These are phyloP conservation scores for Eucalyptus viminalis DNA, from an alignment of 345 rosid species.

Conservation along the genomic window DNA sequence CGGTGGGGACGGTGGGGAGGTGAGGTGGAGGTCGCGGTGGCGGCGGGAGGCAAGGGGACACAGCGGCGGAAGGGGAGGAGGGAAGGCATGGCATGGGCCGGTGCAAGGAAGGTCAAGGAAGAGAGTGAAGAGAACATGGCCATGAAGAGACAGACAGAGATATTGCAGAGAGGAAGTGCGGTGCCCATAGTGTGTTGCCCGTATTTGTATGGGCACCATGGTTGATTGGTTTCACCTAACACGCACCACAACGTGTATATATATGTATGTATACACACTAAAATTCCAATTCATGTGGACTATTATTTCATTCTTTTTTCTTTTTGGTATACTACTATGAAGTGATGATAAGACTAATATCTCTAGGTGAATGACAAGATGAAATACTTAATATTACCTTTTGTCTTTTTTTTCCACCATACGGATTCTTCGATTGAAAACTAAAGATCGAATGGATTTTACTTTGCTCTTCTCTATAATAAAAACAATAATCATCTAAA, in stretches of 20 bases:
- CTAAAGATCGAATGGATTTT: not conserved
- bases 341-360: not conserved
- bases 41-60: not conserved
- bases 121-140: not conserved
- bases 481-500: not conserved
- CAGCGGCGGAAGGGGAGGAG: not conserved
- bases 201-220: not conserved
- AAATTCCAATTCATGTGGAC: too few species aligned
- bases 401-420: not conserved
- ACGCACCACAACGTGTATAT: not conserved
- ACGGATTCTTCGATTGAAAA: not conserved
- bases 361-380: not conserved
- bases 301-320: not conserved
- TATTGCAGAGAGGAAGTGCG: too few species aligned
- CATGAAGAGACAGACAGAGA: not conserved
- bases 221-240: not conserved
- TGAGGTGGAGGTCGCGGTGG: not conserved
- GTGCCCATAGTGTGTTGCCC: not conserved
- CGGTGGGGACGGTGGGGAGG: slow-evolving; percentile 1
- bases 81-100: not conserved
- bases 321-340: not conserved
- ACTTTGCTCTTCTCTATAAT: not conserved
- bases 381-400: not conserved
- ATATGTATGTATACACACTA: too few species aligned
- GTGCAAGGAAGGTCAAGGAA: not conserved